Evolutionary conservation across 169 alveolate genomes (phyloP), one percentile per base, ranked within the genome.

Genomic region (Eimeria tenella): DNA sequence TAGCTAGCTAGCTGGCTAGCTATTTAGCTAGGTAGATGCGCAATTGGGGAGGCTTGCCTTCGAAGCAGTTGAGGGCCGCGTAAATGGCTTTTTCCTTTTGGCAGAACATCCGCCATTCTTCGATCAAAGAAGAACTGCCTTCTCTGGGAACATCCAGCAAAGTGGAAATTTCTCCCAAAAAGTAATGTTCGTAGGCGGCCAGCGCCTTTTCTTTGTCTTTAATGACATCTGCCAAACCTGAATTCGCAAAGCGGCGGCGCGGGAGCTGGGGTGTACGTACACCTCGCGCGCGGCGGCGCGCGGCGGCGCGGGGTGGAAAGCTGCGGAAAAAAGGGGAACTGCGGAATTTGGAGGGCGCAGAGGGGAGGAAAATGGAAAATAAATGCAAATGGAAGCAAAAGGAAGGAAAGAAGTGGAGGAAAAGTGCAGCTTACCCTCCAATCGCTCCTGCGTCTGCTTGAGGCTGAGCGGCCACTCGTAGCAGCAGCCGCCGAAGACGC

Each of bases 61-160:
- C 98, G 86, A 98, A 98, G 93, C 96, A 97, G 95, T 99, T 99
- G 63, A 99, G 97, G 15, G 97, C 97, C 25, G 97, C 97, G 96
- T 98, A 99, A 23, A 99, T 96, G 23, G 98, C 97, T 94, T 98
- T 99, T 93, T 99, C 99, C 96, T 99, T 99, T 60, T 96, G 94
- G 93, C 99, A 96, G 94, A 98, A 98, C 90, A 98, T 96, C 84
- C 97, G 94, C 98, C 99, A 97, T 82, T 99, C 99, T 96, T 98
- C 99, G 49, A 99, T 96, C 56, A 97, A 94, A 25, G 99, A 92
- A 15, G 95, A 92, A 19, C 97, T 98, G 74, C 97, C 97, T 1
- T 98, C 97, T 87, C 97, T 94, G 4, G 97, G 96, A 25, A 97
- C 97, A 58, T 97, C 98, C 68, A 98, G 95, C 15, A 98, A 96